These are phyloP conservation scores for Turnera subulata DNA, from an alignment of 345 rosid species.

Conservation along the genomic window DNA sequence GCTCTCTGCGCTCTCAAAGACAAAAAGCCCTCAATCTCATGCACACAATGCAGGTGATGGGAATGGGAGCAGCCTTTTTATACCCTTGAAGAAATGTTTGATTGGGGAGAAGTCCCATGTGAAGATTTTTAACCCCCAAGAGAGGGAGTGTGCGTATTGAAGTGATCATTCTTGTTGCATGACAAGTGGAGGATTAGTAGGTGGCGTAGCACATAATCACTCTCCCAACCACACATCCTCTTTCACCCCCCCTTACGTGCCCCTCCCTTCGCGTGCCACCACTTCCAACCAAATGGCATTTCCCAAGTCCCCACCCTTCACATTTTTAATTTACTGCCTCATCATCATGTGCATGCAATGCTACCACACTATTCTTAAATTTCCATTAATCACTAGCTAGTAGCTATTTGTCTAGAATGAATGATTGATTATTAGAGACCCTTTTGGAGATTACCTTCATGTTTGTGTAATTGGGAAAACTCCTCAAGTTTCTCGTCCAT, in stretches of 20 bases:
- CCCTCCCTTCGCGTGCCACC: constrained; percentile 9
- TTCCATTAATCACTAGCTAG: too few relatives aligned
- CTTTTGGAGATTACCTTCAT: too few relatives aligned
- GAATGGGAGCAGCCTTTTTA: background rate
- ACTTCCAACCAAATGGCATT: background rate
- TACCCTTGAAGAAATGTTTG: too few relatives aligned
- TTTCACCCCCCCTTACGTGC: constrained; percentile 1
- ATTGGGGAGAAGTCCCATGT: too few relatives aligned
- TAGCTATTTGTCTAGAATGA: too few relatives aligned
- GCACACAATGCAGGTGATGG: background rate
- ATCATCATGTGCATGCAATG: too few relatives aligned
- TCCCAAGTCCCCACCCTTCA: background rate
- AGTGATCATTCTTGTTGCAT: constrained; percentile 52
- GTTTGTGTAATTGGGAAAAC: too few relatives aligned
- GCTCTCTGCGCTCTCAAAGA: constrained; percentile 5
- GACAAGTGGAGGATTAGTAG: constrained; percentile 71
- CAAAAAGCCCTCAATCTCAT: background rate
- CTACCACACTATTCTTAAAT: too few relatives aligned
- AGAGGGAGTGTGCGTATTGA: constrained; percentile 35
- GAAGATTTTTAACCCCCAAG: background rate
- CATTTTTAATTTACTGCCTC: too few relatives aligned
- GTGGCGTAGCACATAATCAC: constrained; percentile 50
- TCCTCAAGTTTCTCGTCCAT: too few relatives aligned
- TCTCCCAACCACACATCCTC: constrained; percentile 12
- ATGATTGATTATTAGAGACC: too few relatives aligned